These are phyloP conservation scores for Theobroma grandiflorum DNA, from an alignment of 441 rosid genomes.

Conservation along the genomic window DNA sequence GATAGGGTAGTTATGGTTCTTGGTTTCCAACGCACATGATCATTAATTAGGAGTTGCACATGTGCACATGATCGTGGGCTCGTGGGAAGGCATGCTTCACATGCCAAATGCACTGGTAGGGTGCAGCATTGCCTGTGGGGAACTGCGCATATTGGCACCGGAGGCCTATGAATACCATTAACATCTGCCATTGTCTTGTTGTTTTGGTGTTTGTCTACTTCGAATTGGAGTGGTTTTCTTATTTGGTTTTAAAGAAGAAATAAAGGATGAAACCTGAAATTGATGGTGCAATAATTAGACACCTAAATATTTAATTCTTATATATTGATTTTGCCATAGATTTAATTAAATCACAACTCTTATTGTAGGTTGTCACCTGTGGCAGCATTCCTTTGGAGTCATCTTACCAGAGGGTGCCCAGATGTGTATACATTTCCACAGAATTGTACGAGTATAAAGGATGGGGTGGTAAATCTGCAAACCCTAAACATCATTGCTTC, in stretches of 20 bases:
- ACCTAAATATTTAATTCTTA: not conserved
- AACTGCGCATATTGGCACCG: not conserved
- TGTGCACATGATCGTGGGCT: not conserved
- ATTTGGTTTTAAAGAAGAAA: not conserved
- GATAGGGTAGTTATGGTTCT: not conserved
- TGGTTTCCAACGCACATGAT: not conserved
- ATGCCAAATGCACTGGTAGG: not conserved
- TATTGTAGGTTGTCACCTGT: constrained; percentile 87
- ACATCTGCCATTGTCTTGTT: not conserved
- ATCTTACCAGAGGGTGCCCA: constrained; percentile 76
- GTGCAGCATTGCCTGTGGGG: not conserved
- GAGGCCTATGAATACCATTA: not conserved
- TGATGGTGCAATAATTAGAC: not conserved
- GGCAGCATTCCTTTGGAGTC: constrained; percentile 88
- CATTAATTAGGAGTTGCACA: not conserved
- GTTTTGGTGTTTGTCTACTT: not conserved
- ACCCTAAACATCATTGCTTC: constrained; percentile 74
- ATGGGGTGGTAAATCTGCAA: constrained; percentile 75
- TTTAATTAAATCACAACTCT: constrained; percentile 1
- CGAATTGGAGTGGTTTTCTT: not conserved
- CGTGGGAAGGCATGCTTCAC: not conserved
- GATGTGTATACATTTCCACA: constrained; percentile 85
- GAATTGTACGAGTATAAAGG: constrained; percentile 87
- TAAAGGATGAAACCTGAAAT: not conserved
- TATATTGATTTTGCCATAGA: not conserved